Conservation (phyloP, 2,329 filamentous ascomycete species). For the Talaromyces pinophilus region DNA sequence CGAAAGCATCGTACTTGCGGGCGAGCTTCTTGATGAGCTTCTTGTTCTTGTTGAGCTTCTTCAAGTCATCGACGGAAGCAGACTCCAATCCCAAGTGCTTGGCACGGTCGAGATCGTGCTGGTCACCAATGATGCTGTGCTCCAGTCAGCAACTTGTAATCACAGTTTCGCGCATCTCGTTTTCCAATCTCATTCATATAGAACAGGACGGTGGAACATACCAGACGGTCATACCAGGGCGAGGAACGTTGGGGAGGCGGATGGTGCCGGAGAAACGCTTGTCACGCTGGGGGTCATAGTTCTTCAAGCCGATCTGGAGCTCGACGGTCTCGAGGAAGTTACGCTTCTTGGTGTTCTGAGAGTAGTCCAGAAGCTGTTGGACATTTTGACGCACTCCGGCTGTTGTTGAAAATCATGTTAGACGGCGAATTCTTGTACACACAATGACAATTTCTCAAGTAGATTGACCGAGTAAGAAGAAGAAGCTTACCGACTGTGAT, state of each 20-base stretch:
- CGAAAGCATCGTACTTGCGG: constrained; percentile 99
- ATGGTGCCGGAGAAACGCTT: constrained; percentile 99
- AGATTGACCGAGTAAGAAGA: too few species aligned
- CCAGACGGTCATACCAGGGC: constrained; percentile 88
- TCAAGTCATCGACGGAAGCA: constrained; percentile 98
- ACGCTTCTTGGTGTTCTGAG: constrained; percentile 90
- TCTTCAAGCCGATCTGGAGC: constrained; percentile 89
- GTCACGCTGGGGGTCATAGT: constrained; percentile 99
- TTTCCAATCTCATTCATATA: background rate
- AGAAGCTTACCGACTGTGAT: constrained; percentile 57
- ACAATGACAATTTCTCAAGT: background rate
- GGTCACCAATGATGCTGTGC: constrained; percentile 75
- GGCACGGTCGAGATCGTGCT: constrained; percentile 99
- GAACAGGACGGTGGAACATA: constrained; percentile 42
- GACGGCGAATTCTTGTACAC: constrained; percentile 4
- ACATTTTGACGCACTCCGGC: constrained; percentile 97
- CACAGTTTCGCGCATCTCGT: background rate
- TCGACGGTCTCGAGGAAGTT: constrained; percentile 94
- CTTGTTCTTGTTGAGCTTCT: constrained; percentile 99
- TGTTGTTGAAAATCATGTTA: constrained; percentile 36
- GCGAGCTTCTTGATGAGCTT: constrained; percentile 99
- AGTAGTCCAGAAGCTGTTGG: constrained; percentile 92
- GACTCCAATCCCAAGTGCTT: constrained; percentile 98
- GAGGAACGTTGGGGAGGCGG: constrained; percentile 87
- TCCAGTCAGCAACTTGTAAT: constrained; percentile 13